Base-by-base conservation (phyloP, 1,139 yeast species). In the Nakaseomyces glabratus region DNA sequence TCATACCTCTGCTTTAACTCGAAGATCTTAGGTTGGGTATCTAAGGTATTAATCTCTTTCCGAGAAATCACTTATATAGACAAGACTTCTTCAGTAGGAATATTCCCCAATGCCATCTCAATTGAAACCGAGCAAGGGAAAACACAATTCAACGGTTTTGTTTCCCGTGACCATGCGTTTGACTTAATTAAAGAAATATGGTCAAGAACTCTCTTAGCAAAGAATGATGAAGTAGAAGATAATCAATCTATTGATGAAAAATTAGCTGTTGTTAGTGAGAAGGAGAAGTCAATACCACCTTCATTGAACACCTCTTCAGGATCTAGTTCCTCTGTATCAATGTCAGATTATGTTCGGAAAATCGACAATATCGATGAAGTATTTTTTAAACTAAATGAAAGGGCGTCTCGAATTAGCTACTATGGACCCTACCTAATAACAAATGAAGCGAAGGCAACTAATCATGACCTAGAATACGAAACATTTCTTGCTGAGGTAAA, bases 21-120 rank as follows among this genome's bases (percentile, higher is more conserved):
- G n/a, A 85, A 85, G 50, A 67, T 90, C 30, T 64, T 93, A 33
- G 96, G 96, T 1, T 88, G 95, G 95, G 85, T 85, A 2, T 85
- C 96, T 6, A 82, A 72, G 44, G 61, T 86, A 28, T 71, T 80
- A 4, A 70, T 90, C 20, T 75, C 84, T 3, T 73, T 80, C 49
- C 73, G 70, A 34, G 95, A 85, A 39, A 73, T 90, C 28, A 66
- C 72, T 4, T 68, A 71, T 17, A 71, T 90, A 48, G 96, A 90
- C 48, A 84, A 85, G 60, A 77, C 78, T 42, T 70, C 76, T 26
- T 85, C 96, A 0, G 96, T 88, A 2, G 95, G 94, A 0, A 63
- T 90, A 20, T 85, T 90, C 52, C 95, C 96, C 11, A 90, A 88
- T 57, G 97, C 95, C 1, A 82, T 88, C n/a, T 65, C 72, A 7